Base-by-base conservation (phyloP, 2,329 filamentous ascomycete species). In the Hymenoscyphus infarciens region DNA sequence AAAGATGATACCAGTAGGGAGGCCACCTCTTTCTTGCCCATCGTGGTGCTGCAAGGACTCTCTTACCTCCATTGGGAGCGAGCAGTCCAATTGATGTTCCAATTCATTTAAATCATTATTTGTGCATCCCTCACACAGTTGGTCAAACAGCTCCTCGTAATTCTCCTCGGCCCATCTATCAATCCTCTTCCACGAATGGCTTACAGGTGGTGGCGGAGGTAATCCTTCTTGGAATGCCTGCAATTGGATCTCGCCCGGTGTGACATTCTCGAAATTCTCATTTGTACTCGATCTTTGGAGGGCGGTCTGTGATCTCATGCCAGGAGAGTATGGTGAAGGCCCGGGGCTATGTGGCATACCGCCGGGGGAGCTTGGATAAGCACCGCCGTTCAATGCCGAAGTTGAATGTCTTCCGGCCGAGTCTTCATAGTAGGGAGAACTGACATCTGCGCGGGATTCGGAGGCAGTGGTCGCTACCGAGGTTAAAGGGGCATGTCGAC, bases 81-180 rank as follows among this genome's bases (percentile, higher is more conserved):
- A 94, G 79, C 92, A 96, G 75, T 99, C 94, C 58, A 99, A 83
- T 76, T 96, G 90, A 77, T 98, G 92, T 79, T 99, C 95, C 60
- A 99, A 81, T 77, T 98, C 95, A 76, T 97, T 98, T 74, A 99
- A 82, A 74, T 99, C 95, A 77, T 99, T 99, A 73, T 86, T 83
- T 5, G 95, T 98, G 74, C 90, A 92, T 33, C 91, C 92, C 76
- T 97, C 93, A 75, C 94, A 90, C 38, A 99, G 81, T 75, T 99
- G 93, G 77, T 99, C 95, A 71, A 82, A 95, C 33, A 99, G 85
- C 77, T 99, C 95, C 64, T 91, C 90, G 76, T 97, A 99, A 77
- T 98, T 91, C 66, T 95, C 91, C 72, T 98, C 95, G 61, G 91
- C 84, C 95, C 95, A 99, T 49, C 84, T 82, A 75, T 98, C 94